Conservation (phyloP, 2,329 filamentous ascomycete genomes). For the Fusarium drepaniforme region DNA sequence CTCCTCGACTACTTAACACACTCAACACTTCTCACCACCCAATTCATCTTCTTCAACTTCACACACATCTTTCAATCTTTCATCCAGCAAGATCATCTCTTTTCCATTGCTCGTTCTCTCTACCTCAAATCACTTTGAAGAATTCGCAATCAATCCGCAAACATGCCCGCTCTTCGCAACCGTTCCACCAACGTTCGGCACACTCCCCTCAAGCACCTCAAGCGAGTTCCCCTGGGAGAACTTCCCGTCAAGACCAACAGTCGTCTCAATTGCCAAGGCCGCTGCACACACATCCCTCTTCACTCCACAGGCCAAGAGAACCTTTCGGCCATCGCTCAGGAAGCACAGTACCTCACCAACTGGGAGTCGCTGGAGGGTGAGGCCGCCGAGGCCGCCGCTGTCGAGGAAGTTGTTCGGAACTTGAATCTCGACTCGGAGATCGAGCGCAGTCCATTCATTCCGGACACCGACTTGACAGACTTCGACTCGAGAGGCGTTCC, state of each 20-base stretch:
- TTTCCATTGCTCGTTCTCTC: not conserved
- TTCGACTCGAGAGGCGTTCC: not conserved
- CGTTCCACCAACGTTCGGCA: constrained; percentile 1
- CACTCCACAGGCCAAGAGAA: constrained; percentile 48
- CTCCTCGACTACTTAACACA: not conserved
- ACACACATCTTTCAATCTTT: not conserved
- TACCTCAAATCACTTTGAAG: not conserved
- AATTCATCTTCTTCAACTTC: not conserved
- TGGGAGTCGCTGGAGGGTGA: not conserved
- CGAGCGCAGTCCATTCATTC: not conserved
- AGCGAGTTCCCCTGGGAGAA: constrained; percentile 44
- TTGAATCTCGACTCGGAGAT: not conserved
- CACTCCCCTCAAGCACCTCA: constrained; percentile 18
- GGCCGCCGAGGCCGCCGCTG: not conserved
- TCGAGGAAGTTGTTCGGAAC: not conserved
- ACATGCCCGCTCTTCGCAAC: constrained; percentile 30
- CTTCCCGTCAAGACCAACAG: constrained; percentile 42
- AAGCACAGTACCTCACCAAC: constrained; percentile 25
- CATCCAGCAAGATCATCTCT: not conserved
- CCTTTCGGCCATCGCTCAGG: constrained; percentile 25
- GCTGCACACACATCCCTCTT: constrained; percentile 36
- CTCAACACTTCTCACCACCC: not conserved
- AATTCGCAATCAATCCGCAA: not conserved
- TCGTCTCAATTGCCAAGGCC: constrained; percentile 33
- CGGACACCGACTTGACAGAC: not conserved